A percentile compares a stretch with the other conserved stretches of the same genome.
These are phyloP conservation scores for Zygosaccharomyces bailii DNA, from an alignment of 805 yeast genomes.

Conservation along the genomic window DNA sequence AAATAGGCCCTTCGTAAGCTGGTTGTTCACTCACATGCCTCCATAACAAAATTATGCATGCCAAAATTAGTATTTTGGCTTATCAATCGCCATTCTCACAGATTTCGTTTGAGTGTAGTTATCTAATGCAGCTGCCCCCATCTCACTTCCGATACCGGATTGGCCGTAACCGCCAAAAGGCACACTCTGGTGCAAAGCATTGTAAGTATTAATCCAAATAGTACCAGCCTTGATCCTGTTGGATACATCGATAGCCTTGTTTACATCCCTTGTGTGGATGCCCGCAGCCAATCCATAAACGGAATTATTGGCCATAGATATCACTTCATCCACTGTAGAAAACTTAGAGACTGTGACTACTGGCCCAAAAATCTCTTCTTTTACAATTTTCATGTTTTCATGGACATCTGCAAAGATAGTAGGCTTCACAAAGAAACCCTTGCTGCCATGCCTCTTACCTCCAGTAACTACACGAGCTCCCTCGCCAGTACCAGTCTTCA, in stretches of 20 bases:
- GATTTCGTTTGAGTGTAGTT: constrained; percentile 82
- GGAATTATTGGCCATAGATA: constrained; percentile 69
- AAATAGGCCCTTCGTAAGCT: too few species aligned
- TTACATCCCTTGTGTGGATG: constrained; percentile 68
- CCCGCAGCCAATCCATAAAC: constrained; percentile 87
- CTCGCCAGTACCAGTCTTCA: constrained; percentile 60
- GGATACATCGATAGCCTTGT: constrained; percentile 64
- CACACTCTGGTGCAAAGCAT: constrained; percentile 77
- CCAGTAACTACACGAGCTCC: constrained; percentile 76
- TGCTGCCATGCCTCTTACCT: constrained; percentile 69
- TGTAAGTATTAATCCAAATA: constrained; percentile 80
- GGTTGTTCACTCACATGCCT: not conserved
- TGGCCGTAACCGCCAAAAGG: constrained; percentile 92
- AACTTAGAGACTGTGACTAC: constrained; percentile 75
- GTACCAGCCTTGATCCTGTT: constrained; percentile 72
- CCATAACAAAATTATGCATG: not conserved
- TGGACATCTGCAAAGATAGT: constrained; percentile 82
- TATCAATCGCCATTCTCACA: constrained; percentile 57
- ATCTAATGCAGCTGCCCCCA: constrained; percentile 81
- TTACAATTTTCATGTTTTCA: constrained; percentile 69
- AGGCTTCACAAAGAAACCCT: constrained; percentile 74
- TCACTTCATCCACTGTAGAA: constrained; percentile 67
- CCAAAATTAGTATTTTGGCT: constrained; percentile 10
- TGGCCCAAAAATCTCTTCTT: constrained; percentile 92
- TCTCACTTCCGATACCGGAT: constrained; percentile 89